Evolutionary conservation across 257 asterid species (phyloP), one percentile per base, ranked within the genome.

Genomic region (Nicotiana paniculata): DNA sequence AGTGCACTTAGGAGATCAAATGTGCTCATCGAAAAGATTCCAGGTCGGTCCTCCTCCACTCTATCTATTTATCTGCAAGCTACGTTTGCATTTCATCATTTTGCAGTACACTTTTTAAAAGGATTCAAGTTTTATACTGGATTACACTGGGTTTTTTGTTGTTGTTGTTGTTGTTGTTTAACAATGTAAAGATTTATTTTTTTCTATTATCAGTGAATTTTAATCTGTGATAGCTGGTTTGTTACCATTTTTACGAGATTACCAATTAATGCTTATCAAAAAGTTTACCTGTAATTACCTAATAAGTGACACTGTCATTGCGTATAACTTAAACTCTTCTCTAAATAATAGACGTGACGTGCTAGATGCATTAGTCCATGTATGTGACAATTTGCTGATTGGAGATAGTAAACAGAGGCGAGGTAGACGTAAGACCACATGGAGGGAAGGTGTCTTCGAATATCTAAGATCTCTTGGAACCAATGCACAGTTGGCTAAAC

Each of bases 1-100:
- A 86, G 77, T 81, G 88, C 88, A 43, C 83, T 95, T 80, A 85
- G 82, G 85, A 90, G 87, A 46, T 95, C 99, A 16, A 85, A 74
- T 16, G 81, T 78, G 83, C 92, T 95, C 55, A 87, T 86, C 92
- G 67, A 77, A 43, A 91, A 88, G 87, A 85, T 92, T 82, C 81
- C 93, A 89, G 98, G 98, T 94, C 54, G 12, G 54, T 68, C 85
- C 43, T 55, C 35, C 54, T 67, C 58, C 26, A 33, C 75, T 67
- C 33, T 21, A 65, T 77, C 24, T 6, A 9, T 55, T 57, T 15
- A 17, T 18, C 15, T 77, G 51, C 66, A 13, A 77, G 81, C 46
- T 46, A 16, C 64, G 30, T 74, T 24, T 62, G 32, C 67, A 62
- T 62, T 61, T 62, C 33, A 21, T 39, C 21, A 30, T 69, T 39